phyloP scores from a whole-genome alignment of 306 rosid genomes.

The Cucumis hystrix region DNA sequence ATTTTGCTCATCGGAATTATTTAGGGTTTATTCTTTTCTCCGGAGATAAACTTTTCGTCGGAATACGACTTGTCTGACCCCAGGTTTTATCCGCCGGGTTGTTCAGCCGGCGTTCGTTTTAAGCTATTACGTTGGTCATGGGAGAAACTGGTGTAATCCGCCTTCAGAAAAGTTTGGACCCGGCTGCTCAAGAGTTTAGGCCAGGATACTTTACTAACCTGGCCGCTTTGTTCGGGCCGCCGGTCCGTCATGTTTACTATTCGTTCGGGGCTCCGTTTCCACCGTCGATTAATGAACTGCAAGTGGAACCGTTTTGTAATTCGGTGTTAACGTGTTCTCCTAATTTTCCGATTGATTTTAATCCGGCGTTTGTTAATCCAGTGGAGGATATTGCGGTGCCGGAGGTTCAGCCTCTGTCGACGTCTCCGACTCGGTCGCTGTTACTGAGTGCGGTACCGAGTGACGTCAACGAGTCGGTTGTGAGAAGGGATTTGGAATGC shows the following conservation, averaged over 20 bases:
- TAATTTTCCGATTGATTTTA: slow-evolving; percentile 12
- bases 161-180: slow-evolving; percentile 47
- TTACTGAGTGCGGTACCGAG: slow-evolving; percentile 30
- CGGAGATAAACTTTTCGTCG: not conserved
- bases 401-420: slow-evolving; percentile 10
- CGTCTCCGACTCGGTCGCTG: slow-evolving; percentile 48
- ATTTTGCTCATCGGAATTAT: not conserved
- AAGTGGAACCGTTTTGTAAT: slow-evolving; percentile 16
- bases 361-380: slow-evolving; percentile 16
- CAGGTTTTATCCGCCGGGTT: not conserved
- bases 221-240: not conserved
- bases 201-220: slow-evolving; percentile 26
- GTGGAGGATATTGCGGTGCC: not conserved
- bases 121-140: slow-evolving; percentile 13
- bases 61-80: not conserved
- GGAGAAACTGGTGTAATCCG: slow-evolving; percentile 44
- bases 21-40: not conserved
- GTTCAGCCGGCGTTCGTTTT: not conserved
- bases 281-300: slow-evolving; percentile 11
- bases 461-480: slow-evolving; percentile 29
- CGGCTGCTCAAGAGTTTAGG: slow-evolving; percentile 50
- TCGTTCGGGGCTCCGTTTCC: slow-evolving; percentile 18
- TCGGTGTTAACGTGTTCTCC: slow-evolving; percentile 1
- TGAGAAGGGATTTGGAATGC: slow-evolving; percentile 35
- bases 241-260: slow-evolving; percentile 21